Evolutionary conservation across 441 rosid species (phyloP).

Genomic region (Isatis lusitanica): DNA sequence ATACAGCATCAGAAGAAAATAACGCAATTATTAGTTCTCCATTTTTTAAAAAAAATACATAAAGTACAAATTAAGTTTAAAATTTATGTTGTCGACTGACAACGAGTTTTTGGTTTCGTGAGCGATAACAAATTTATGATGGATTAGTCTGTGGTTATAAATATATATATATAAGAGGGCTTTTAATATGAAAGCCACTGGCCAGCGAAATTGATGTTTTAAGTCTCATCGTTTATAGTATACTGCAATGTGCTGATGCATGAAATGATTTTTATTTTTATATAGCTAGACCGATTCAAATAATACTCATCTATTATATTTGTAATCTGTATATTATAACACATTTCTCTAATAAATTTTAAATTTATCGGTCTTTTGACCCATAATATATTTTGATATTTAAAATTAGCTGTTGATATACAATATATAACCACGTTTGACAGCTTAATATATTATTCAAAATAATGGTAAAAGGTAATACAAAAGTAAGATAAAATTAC

Average conservation of each 20-base stretch:
- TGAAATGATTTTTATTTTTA: not conserved
- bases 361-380: too few species aligned
- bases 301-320: not conserved
- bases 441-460: too few species aligned
- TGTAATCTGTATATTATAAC: too few species aligned
- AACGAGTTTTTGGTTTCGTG: not conserved
- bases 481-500: not conserved
- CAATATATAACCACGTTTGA: too few species aligned
- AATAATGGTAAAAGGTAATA: too few species aligned
- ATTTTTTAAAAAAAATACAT: too few species aligned
- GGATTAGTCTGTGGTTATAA: constrained; percentile 30
- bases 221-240: constrained; percentile 9
- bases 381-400: too few species aligned
- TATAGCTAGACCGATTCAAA: not conserved
- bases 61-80: not conserved
- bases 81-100: constrained; percentile 19
- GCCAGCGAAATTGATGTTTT: constrained; percentile 7
- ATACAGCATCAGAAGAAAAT: too few species aligned
- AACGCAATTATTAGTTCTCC: too few species aligned
- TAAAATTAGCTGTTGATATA: too few species aligned
- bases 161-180: not conserved
- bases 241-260: not conserved
- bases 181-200: constrained; percentile 17
- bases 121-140: constrained; percentile 15
- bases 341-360: too few species aligned